phyloP scores from a whole-genome alignment of 1,284 basidiomycete species.

The Exobasidium cylindrosporum region DNA sequence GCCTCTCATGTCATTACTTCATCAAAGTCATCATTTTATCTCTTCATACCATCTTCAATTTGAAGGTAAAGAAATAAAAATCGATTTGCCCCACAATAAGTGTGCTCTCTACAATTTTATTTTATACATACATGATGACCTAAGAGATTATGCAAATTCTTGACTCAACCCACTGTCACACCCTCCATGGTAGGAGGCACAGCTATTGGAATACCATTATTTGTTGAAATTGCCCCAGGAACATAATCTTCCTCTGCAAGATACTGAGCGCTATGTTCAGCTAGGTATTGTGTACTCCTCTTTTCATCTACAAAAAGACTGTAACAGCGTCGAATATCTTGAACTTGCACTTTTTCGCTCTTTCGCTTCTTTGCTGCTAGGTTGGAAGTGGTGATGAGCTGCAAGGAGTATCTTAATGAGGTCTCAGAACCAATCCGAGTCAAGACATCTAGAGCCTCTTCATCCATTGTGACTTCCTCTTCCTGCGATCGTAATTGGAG shows the following conservation, averaged over 20 bases:
- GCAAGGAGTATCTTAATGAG: slow-evolving; percentile 73
- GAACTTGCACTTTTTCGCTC: slow-evolving; percentile 68
- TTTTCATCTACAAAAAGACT: slow-evolving; percentile 84
- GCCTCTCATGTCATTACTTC: too few relatives aligned
- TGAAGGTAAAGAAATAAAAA: too few relatives aligned
- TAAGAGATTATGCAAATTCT: background rate
- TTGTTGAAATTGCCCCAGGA: background rate
- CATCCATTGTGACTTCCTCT: slow-evolving; percentile 83
- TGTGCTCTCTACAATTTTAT: too few relatives aligned
- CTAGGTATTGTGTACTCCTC: slow-evolving; percentile 84
- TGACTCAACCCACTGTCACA: background rate
- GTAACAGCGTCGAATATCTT: slow-evolving; percentile 79
- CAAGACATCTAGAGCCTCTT: slow-evolving; percentile 72
- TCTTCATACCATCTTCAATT: too few relatives aligned
- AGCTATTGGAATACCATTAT: background rate
- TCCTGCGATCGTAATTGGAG: slow-evolving; percentile 92
- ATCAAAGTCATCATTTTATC: too few relatives aligned
- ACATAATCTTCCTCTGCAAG: slow-evolving; percentile 54
- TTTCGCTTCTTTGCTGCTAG: slow-evolving; percentile 79
- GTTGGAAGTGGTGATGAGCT: slow-evolving; percentile 85
- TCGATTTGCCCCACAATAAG: too few relatives aligned
- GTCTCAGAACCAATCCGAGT: slow-evolving; percentile 82
- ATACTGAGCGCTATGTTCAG: slow-evolving; percentile 72
- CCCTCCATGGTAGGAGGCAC: slow-evolving; percentile 1
- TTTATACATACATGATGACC: too few relatives aligned